Evolutionary conservation across 352 stramenopile genomes (phyloP), one percentile per base, ranked within the genome.

Genomic region (Lagenidium giganteum): DNA sequence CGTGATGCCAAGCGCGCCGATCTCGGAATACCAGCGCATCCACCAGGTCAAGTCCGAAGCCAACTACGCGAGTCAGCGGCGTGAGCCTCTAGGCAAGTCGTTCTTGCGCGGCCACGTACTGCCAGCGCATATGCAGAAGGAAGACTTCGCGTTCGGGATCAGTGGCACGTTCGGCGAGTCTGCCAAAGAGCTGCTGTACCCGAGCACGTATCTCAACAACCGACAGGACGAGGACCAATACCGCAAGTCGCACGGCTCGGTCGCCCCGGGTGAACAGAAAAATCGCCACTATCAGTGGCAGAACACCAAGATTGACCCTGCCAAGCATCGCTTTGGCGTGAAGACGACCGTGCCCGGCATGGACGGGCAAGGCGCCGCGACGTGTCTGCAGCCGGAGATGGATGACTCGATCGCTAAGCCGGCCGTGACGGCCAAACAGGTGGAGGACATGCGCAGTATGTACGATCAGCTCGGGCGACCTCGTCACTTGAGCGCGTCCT

Each of bases 281-380:
- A 81, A 82, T 45, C 75, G 84, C 16, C 69, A 88, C 47, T 96
- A 96, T 54, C 50, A 71, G 34, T 95, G 85, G 84, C 61, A 79
- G 16, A 41, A 59, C 35, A 63, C 82, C 29, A 68, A 71, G 29
- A 71, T 90, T 39, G 64, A 96, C 32, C 61, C 87, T 34, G 44
- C 61, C 28, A 68, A 71, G 57, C 66, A 87, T 49, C 67, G 84
- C 25, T 93, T 93, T 41, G 83, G 83, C 3, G 58, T 72, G 13
- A 76, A 79, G 40, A 67, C 58, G 21, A 64, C 68, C 31, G 45
- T 48, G 0, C 50, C 52, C 8, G 54, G 67, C 8, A 58, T 51
- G 5, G 70, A 91, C 25, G 63, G 68, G 5, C 57, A 71, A 3
- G 73, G 73, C 5, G 80, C 81, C 5, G 65, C 70, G 3, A 43